Base-by-base conservation (phyloP, 2,329 filamentous ascomycete species). In the Fusarium multiceps region DNA sequence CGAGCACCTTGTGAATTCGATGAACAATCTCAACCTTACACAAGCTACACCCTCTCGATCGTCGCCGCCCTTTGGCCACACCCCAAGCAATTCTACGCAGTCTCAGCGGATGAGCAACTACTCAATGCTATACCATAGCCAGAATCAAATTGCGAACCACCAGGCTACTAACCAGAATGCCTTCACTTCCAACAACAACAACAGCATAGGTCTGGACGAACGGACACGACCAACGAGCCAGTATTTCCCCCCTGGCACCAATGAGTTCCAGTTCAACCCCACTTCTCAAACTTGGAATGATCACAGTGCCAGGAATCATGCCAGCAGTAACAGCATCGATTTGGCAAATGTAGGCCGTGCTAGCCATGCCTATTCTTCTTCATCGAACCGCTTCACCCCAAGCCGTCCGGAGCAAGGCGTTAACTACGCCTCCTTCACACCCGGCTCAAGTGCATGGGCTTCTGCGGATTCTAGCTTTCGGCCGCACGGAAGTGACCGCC, bases 21-120 rank as follows among this genome's bases (percentile, higher is more conserved):
- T 78, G 32, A 62, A 67, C n/a, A 59, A 57, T 28, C 79, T 74
- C 61, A 57, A 68, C 20, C 76, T 81, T 6, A 85, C 87, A 81
- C 88, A 83, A 75, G 79, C 87, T 48, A 86, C 88, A 46, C 83
- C 87, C 3, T 88, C 88, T 37, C 83, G 86, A 49, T 84, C 87
- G 58, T 81, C 60, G 16, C 20, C 53, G 14, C 30, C 60, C 20
- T 63, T 56, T 45, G 49, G 79, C 43, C 83, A 85, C 68, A 82
- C 80, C 7, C 78, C 82, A 56, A 80, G 78, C 76, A 81, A 80
- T 76, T 80, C 85, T 41, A 80, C 82, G 25, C 83, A 85, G 62
- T 83, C 85, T 2, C 83, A 85, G 59, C 82, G 83, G 9, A 77
- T 83, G 47, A 78, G 80, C n/a, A 79, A 79, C 30, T 83, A 83